Evolutionary conservation across 345 rosid species (phyloP), one percentile per base, ranked within the genome.

Genomic region (Eucalyptus pauciflora): DNA sequence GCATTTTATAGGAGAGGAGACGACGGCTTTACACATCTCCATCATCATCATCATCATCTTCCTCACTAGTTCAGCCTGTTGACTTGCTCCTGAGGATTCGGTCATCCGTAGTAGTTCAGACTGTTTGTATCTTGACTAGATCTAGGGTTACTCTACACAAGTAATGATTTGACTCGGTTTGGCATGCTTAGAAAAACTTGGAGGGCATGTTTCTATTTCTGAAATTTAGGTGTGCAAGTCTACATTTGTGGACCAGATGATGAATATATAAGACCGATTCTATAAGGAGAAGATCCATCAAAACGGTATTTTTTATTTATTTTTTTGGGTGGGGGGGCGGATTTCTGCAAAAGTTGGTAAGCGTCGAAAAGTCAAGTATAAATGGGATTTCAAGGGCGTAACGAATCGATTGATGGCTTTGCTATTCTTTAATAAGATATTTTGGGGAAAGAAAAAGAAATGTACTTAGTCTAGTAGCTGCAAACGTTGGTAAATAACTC

Each of bases 301-400:
- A 16, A 67, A 17, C 45, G 25, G 6, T 31, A 69, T 50, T 2
- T 15, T 50, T 0, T 16, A 15, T 2, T 17, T 16, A 15, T 6
- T 13, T 4, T 12, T 6, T 6, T 2, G 1, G 1, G 20, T 18
- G 20, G 18, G 7, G 20, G 18, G 1, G 18, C 0, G 51, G 4
- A 33, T 33, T 33, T 71, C 0, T 37, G 25, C 46, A 0, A 9
- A 18, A 37, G 8, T 33, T 17, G 81, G 25, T 33, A 17, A 10
- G 46, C 11, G 81, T 69, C 2, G 25, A 71, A 71, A 37, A 71
- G 46, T 37, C 45, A 11, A 71, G 79, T 9, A 71, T 22, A 37
- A 18, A 17, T 33, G 27, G 12, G 8, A 71, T 71, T 5, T 71
- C 4, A 37, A 24, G 7, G 4, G 27, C 4, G 25, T 18, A 3